phyloP scores from a whole-genome alignment of 176 grass and related monocot genomes.

The Otatea glauca region DNA sequence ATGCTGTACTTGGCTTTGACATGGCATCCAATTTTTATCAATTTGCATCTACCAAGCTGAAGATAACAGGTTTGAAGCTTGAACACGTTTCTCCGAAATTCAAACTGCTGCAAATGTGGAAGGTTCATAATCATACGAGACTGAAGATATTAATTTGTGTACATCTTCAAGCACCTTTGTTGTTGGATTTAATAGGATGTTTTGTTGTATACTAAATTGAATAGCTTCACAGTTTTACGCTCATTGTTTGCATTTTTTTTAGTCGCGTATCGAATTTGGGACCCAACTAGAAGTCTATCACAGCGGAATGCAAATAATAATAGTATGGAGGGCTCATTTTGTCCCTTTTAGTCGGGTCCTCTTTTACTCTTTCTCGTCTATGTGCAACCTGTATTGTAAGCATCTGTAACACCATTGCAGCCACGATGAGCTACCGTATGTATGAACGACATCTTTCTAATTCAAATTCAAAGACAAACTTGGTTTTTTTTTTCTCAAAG shows the following conservation, averaged over 20 bases:
- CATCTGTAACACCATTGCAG: neutral
- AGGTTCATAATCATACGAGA: slow-evolving; percentile 44
- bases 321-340: slow-evolving; percentile 10
- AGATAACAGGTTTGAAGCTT: slow-evolving; percentile 31
- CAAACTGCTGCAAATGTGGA: neutral
- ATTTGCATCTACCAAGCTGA: neutral
- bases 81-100: slow-evolving; percentile 28
- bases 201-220: slow-evolving; percentile 57
- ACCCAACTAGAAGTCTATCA: slow-evolving; percentile 24
- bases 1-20: neutral
- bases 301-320: slow-evolving; percentile 41
- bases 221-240: slow-evolving; percentile 42
- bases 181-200: slow-evolving; percentile 36
- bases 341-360: neutral
- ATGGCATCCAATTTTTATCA: slow-evolving; percentile 4
- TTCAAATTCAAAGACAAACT: neutral
- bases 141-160: slow-evolving; percentile 42
- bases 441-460: neutral
- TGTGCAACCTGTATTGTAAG: neutral
- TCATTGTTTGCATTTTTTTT: slow-evolving; percentile 39
- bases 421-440: neutral
- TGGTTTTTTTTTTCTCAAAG: neutral
- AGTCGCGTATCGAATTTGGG: slow-evolving; percentile 17
- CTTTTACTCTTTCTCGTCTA: neutral
- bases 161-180: slow-evolving; percentile 32